Evolutionary conservation across 768 basidiomycete species (phyloP), one percentile per base, ranked within the genome.

Genomic region (Holtermannia corniformis): DNA sequence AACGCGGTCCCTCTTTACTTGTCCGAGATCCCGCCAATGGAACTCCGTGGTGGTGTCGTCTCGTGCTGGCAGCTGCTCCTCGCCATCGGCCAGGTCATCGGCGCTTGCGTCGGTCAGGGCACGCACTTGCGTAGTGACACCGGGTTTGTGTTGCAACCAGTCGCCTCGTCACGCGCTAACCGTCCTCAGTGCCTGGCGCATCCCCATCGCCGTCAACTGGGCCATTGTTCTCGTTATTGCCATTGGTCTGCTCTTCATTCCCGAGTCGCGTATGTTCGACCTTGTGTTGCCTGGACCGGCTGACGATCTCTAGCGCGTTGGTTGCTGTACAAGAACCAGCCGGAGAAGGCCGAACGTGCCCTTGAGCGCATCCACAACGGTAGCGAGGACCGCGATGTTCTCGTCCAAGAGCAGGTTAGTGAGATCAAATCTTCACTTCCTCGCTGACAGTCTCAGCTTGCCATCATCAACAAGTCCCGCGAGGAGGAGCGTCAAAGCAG

Each of bases 51-150:
- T 37, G 58, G 62, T 16, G 56, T 65, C 51, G 72, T 72, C 25
- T 57, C 57, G 42, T 44, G 58, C 19, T 72, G 72, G 71, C 72
- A 73, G 49, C 54, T 73, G 23, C 57, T 67, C 50, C 59, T 72
- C 20, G 71, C 71, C 20, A 65, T 73, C 47, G 72, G 72, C 48
- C 71, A 72, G 50, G 67, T 72, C 41, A 60, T 68, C 44, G 72
- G 72, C 49, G 70, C 72, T 41, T 56, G 56, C 54, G 65, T 73
- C 42, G 69, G 62, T 52, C 64, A 72, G 44, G 68, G 67, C 20
- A 62, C 64, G 28, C 65, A 70, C 50, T 57, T 42, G 28, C 41
- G 57, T 25, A 41, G 49, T 11, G 45, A 22, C 7, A 68, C 63
- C 0, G 61, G 49, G 56, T 58, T 27, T 41, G 56, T 57, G 19